Conservation (phyloP, 1,284 basidiomycete genomes). For the Thelephora terrestris region DNA sequence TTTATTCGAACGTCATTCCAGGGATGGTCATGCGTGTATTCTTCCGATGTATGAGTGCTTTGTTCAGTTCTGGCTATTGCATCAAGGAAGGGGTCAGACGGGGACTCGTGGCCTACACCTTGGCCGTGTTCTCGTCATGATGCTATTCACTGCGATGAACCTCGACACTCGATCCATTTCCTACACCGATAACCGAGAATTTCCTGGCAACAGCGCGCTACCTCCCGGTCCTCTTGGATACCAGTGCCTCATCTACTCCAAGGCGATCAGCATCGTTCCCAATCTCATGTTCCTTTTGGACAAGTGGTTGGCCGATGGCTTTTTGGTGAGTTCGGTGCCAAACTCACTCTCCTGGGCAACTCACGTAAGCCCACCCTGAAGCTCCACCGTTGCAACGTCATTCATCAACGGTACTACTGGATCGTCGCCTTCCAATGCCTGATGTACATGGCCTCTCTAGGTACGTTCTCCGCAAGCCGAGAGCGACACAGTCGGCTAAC, state of each 20-base stretch:
- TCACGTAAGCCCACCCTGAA: neutral
- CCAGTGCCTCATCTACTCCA: neutral
- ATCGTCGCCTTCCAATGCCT: conserved; percentile 13
- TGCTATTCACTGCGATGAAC: too few species aligned
- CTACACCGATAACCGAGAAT: conserved; percentile 9
- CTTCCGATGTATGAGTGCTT: too few species aligned
- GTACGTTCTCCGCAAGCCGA: conserved; percentile 4
- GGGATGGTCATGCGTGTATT: too few species aligned
- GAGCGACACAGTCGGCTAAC: neutral
- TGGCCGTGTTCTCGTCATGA: too few species aligned
- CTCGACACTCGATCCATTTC: conserved; percentile 5
- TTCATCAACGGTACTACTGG: conserved; percentile 8
- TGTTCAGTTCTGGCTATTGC: too few species aligned
- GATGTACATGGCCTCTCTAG: conserved; percentile 11
- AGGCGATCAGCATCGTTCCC: neutral
- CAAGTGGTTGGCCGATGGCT: conserved; percentile 2
- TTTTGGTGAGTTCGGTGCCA: neutral
- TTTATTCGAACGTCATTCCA: too few species aligned
- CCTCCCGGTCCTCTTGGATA: neutral
- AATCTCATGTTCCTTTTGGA: neutral
- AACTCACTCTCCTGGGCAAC: too few species aligned
- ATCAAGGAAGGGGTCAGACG: too few species aligned
- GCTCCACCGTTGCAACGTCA: conserved; percentile 14
- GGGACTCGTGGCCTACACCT: too few species aligned
- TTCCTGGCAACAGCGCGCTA: neutral